Base-by-base conservation (phyloP, 2,329 filamentous ascomycete genomes). In the Cryphonectria japonica region DNA sequence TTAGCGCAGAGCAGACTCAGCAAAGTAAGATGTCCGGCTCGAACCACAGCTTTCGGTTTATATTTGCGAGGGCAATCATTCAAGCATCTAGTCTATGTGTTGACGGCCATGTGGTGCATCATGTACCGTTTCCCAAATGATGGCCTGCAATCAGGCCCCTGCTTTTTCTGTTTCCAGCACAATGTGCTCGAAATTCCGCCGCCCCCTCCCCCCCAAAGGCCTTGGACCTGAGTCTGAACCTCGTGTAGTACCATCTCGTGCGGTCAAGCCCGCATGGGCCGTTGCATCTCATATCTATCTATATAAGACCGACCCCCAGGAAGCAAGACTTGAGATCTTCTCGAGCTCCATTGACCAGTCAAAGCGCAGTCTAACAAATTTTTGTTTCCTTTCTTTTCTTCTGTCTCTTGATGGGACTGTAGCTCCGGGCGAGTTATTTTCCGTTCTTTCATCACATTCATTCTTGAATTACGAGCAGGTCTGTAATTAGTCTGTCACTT, bases 341-440 rank as follows among this genome's bases (percentile, higher is more conserved):
- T 59, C 14, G 26, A 32, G 16, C 14, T 59, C 14, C 29, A 57
- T 26, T 8, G 13, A 29, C 26, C 26, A 59, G 4, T 16, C 54
- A 0, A 59, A 59, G 29, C 54, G 14, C 54, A 59, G 29, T 14
- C 54, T 59, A 2, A 32, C 26, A 8, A 8, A 5, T 6, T 19
- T 2, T 54, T n/a, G 26, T 59, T 59, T 32, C 54, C 16, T 14
- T 60, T 62, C 8, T 41, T 41, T 62, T 34, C 3, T 62, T 19
- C 22, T n/a, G 39, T 71, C 66, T 65, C 69, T 71, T 69, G 52
- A 71, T 32, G 61, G 66, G 69, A 69, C 64, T 22, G 3, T 19
- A 22, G 41, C 69, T 71, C 69, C 69, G 50, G 69, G 69, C 39
- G 69, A 69, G 69, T 54, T 68, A 57, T 61, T 9, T 9, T 39